Percentiles rank a stretch among this genome's conserved stretches.
Evolutionary conservation across 495 filamentous ascomycete genomes (phyloP).

Genomic region (Hamigera avellanea): DNA sequence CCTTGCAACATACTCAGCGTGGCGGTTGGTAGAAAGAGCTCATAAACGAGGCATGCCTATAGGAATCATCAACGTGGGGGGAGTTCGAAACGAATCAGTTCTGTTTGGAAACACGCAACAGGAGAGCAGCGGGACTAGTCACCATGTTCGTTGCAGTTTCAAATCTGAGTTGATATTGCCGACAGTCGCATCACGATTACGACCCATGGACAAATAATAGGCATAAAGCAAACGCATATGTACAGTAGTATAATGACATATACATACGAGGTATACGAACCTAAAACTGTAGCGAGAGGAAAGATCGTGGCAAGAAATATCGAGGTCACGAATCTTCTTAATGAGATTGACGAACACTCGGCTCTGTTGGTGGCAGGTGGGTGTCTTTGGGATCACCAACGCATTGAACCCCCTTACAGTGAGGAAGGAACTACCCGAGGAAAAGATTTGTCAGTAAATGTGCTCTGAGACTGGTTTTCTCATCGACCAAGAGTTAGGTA

Average conservation of each 20-base stretch:
- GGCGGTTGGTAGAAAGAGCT: slow-evolving; percentile 75
- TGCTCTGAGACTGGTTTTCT: no score
- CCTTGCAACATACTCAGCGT: slow-evolving; percentile 89
- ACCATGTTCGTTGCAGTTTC: slow-evolving; percentile 28
- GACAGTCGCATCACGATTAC: slow-evolving; percentile 19
- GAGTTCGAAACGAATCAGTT: slow-evolving; percentile 64
- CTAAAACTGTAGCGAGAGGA: no score
- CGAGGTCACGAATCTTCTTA: no score
- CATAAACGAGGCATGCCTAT: slow-evolving; percentile 74
- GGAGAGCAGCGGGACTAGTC: slow-evolving; percentile 4
- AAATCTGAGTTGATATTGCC: slow-evolving; percentile 26
- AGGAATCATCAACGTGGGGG: slow-evolving; percentile 73
- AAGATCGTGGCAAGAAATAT: no score
- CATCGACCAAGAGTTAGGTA: no score
- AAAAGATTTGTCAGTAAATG: no score
- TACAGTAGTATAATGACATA: not conserved
- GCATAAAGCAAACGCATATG: not conserved
- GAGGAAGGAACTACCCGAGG: no score
- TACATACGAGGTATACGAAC: slow-evolving; percentile 1
- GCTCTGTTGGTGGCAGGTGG: no score
- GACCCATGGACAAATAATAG: slow-evolving; percentile 6
- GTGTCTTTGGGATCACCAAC: no score
- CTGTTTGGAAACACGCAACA: slow-evolving; percentile 44
- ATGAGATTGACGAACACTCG: no score
- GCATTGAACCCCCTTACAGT: no score